Evolutionary conservation across 345 rosid genomes (phyloP), one percentile per base, ranked within the genome.

Genomic region (Geranium rotundifolium): DNA sequence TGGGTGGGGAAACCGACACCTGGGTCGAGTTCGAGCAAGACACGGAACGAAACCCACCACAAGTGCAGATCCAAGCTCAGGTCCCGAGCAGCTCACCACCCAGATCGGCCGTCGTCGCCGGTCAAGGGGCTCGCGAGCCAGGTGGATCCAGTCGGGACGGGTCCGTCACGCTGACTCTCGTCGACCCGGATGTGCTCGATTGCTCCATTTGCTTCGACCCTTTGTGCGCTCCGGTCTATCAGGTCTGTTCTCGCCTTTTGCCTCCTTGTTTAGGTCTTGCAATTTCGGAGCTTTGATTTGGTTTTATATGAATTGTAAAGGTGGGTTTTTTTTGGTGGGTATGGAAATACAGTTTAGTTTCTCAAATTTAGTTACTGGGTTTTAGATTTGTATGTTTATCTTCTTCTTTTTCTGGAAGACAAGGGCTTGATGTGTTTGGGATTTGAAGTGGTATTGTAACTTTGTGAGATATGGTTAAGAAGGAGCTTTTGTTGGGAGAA

Each of bases 151-250:
- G 23, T 29, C 60, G 62, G 46, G 73, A 61, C 23, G 75, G 62
- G n/a, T 56, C 74, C 6, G 10, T 79, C 50, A 63, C 75, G 14
- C 52, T 73, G 19, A 78, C 73, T 46, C 60, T 85, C 34, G 62
- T 75, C 4, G 90, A 85, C 67, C 83, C 85, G 1, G 82, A 80
- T 23, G 78, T 77, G 37, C 75, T 82, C 41, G 90, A 85, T 70
- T 85, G 90, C 68, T 50, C 74, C 54, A 67, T 80, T 59, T 85
- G 90, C 70, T 76, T 4, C 19, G 77, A 80, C 34, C 66, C 87
- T 16, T 71, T 85, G 72, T 65, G 74, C 15, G 16, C 65, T 67
- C 90, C 87, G 2, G 75, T 85, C 50, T 82, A 61, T 63, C 90
- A 85, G 87, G 90, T 82, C 46, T 29, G 62, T 3, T 17, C 29